Evolutionary conservation across 495 filamentous ascomycete genomes (phyloP).

Genomic region (Sabuloglossum arenarium): DNA sequence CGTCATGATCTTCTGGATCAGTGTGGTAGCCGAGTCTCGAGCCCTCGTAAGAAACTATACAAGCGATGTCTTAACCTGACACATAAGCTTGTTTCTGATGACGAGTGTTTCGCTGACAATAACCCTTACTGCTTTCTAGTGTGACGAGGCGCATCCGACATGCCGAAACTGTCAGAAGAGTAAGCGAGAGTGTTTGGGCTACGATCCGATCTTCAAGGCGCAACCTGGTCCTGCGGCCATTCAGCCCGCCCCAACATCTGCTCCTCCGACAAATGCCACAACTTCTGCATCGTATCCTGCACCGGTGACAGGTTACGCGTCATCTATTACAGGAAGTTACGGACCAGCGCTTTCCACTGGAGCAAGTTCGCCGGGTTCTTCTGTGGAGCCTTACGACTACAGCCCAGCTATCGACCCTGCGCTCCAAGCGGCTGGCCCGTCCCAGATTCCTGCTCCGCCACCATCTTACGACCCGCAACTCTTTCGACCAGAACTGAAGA

Average conservation of each 20-base stretch:
- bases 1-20: background rate
- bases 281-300: conserved; percentile 10
- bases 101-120: background rate
- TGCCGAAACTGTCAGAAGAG: conserved; percentile 97
- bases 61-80: background rate
- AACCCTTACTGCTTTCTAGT: conserved; percentile 31
- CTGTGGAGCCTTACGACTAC: conserved; percentile 36
- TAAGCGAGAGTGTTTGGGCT: conserved; percentile 90
- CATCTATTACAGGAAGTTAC: conserved; percentile 34
- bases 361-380: conserved; percentile 25
- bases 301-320: conserved; percentile 31
- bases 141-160: conserved; percentile 84
- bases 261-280: conserved; percentile 12
- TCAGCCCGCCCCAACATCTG: conserved; percentile 44
- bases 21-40: background rate
- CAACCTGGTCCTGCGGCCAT: conserved; percentile 60
- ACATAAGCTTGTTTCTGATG: background rate
- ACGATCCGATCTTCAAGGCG: conserved; percentile 94
- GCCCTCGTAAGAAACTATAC: background rate
- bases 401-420: conserved; percentile 55
- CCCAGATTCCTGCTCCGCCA: conserved; percentile 9
- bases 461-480: conserved; percentile 15
- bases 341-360: conserved; percentile 23
- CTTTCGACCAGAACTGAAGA: conserved; percentile 15
- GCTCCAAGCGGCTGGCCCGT: conserved; percentile 28